phyloP scores from a whole-genome alignment of 2,329 filamentous ascomycete genomes.

The Aspergillus neotritici region DNA sequence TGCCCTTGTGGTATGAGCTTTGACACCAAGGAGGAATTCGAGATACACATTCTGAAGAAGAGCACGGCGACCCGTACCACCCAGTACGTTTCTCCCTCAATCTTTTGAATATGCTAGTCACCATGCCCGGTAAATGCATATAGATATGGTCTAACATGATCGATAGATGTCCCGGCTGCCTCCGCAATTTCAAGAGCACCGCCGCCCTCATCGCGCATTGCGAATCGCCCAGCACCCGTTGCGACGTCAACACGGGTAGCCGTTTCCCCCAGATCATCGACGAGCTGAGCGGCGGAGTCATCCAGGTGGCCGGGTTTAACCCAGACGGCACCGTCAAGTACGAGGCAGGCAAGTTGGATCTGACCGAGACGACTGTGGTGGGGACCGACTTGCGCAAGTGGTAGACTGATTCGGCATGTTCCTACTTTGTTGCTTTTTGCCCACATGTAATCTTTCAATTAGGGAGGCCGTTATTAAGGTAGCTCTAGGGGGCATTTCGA shows the following conservation, averaged over 20 bases:
- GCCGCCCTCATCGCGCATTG: conserved; percentile 38
- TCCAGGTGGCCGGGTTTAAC: conserved; percentile 28
- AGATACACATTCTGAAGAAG: conserved; percentile 28
- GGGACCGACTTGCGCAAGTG: too few species aligned
- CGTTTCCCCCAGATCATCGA: conserved; percentile 33
- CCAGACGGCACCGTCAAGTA: conserved; percentile 33
- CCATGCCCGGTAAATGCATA: not conserved
- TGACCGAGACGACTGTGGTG: conserved; percentile 5
- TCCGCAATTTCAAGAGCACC: conserved; percentile 33
- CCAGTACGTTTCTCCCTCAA: conserved; percentile 13
- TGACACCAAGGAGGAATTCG: conserved; percentile 20
- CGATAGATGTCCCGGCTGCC: conserved; percentile 35
- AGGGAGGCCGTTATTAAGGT: too few species aligned
- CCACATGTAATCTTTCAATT: too few species aligned
- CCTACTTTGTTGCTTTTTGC: too few species aligned
- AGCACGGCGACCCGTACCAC: conserved; percentile 10
- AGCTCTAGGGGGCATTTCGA: too few species aligned
- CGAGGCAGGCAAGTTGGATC: conserved; percentile 17
- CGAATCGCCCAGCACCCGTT: conserved; percentile 33
- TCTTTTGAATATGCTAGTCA: too few species aligned
- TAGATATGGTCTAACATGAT: conserved; percentile 1
- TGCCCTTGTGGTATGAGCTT: conserved; percentile 33
- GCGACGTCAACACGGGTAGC: conserved; percentile 26
- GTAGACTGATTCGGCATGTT: too few species aligned
- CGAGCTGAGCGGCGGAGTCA: conserved; percentile 35